Base-by-base conservation (phyloP, 257 asterid species). In the Salvia rosmarinus region DNA sequence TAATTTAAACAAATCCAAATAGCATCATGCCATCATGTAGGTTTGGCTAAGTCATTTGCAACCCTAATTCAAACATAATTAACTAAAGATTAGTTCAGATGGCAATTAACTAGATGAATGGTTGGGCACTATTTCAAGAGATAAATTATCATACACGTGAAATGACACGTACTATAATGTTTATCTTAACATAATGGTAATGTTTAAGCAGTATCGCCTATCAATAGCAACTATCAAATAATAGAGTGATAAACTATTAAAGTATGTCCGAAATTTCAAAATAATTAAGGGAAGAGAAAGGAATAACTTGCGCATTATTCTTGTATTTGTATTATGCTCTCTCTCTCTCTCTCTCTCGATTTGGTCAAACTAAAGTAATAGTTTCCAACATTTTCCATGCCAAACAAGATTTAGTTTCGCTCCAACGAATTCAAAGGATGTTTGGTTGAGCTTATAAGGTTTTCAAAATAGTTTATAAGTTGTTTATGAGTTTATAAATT, bases 321-420 rank as follows among this genome's bases (percentile, higher is more conserved):
- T 64, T 79, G 63, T 64, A 20, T 28, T 58, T 23, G 0, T 12
- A 65, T 35, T 46, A 32, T 32, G 4, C 37, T 4, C 37, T 32
- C 37, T 32, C 2, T 56, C 39, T 54, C 43, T 64, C 7, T 39
- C 28, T 32, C 40, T 35, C 28, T 50, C 49, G 69, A 70, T 60
- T 52, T 52, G 39, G 80, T 81, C 77, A 70, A 77, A 67, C 49
- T 39, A 32, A 32, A 4, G 37, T 46, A 32, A 43, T 70, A 55
- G 57, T 55, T 56, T 64, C 9, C 19, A 19, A 32, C 51, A 47
- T 13, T 64, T 54, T 44, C 28, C 64, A 66, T 10, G 67, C 49
- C 62, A 34, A 73, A 62, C 20, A 34, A 8, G 39, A 34, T 34
- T 34, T 4, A 8, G 4, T 34, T n/a, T n/a, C n/a, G n/a, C n/a